phyloP scores from a whole-genome alignment of 2,329 filamentous ascomycete species.

The Orbilia ellipsospora region DNA sequence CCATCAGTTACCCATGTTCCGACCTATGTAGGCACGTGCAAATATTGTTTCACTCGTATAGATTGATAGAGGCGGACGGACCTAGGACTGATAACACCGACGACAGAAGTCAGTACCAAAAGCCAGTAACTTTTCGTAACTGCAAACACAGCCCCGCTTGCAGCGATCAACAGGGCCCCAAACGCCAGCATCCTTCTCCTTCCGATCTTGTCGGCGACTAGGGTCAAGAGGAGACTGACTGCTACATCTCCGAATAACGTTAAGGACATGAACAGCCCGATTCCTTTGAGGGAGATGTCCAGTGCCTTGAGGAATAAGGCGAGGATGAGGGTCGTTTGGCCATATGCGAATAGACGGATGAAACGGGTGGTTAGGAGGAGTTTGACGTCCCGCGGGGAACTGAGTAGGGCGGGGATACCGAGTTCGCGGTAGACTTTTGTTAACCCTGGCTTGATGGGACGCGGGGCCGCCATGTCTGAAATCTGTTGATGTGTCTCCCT shows the following conservation, averaged over 20 bases:
- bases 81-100: constrained; percentile 72
- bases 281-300: constrained; percentile 66
- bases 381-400: constrained; percentile 67
- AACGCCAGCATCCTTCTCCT: constrained; percentile 68
- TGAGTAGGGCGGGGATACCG: constrained; percentile 63
- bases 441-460: constrained; percentile 59
- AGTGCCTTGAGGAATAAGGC: constrained; percentile 69
- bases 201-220: constrained; percentile 71
- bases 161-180: constrained; percentile 69
- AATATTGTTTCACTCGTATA: no score
- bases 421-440: constrained; percentile 34
- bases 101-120: constrained; percentile 69
- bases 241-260: constrained; percentile 71
- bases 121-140: constrained; percentile 69
- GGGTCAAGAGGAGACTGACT: constrained; percentile 71
- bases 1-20: not conserved
- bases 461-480: not conserved
- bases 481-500: not conserved
- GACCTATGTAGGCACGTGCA: not conserved
- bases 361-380: constrained; percentile 71
- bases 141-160: constrained; percentile 70
- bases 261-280: constrained; percentile 74
- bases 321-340: constrained; percentile 69
- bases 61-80: constrained; percentile 59
- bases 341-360: constrained; percentile 73